phyloP scores from a whole-genome alignment of 83 land plant genomes.

The Diphasiastrum complanatum region DNA sequence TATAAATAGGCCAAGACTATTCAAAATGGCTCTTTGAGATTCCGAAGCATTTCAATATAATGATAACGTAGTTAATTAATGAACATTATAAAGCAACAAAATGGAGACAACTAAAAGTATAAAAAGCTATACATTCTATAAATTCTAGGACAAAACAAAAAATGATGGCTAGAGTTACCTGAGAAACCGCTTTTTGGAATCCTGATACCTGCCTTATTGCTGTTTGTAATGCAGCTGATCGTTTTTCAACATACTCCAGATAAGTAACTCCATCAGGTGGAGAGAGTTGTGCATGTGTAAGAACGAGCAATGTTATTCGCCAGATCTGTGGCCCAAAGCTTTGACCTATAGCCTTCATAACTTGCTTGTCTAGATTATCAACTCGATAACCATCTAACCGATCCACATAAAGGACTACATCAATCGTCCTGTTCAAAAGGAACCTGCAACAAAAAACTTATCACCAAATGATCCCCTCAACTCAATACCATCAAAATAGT shows the following conservation, averaged over 20 bases:
- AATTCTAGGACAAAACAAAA: too few relatives aligned
- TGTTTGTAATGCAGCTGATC: constrained; percentile 61
- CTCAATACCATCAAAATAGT: too few relatives aligned
- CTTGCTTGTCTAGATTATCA: constrained; percentile 80
- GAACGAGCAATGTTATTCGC: constrained; percentile 57
- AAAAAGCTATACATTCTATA: too few relatives aligned
- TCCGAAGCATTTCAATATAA: too few relatives aligned
- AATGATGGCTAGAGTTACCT: constrained; percentile 29
- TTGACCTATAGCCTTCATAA: constrained; percentile 63
- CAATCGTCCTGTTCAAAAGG: constrained; percentile 85
- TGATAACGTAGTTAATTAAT: too few relatives aligned
- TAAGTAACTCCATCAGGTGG: constrained; percentile 85
- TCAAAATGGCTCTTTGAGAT: too few relatives aligned
- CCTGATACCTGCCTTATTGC: constrained; percentile 49
- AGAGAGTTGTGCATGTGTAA: constrained; percentile 93
- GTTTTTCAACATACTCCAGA: constrained; percentile 52
- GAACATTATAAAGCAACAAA: too few relatives aligned
- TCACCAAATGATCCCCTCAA: too few relatives aligned
- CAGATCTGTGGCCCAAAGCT: constrained; percentile 87
- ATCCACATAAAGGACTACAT: constrained; percentile 87
- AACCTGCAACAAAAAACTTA: constrained; percentile 40
- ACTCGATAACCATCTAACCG: constrained; percentile 88
- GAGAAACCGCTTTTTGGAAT: constrained; percentile 42
- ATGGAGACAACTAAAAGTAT: too few relatives aligned
- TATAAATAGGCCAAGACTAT: too few relatives aligned